Evolutionary conservation across 176 grass and related monocot genomes (phyloP).

Genomic region (Musa troglodytarum): DNA sequence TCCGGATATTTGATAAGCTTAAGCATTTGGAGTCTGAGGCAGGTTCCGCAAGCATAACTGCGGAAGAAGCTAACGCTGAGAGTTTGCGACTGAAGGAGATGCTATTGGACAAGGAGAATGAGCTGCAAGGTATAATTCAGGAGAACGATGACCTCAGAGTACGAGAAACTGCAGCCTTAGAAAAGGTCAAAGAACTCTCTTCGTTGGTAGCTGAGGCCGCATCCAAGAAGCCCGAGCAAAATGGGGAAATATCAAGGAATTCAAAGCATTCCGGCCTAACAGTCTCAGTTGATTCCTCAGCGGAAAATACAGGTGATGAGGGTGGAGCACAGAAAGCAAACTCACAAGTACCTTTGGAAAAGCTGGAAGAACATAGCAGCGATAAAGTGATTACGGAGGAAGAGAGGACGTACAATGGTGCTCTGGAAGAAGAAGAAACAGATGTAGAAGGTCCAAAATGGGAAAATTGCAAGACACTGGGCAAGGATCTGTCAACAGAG

Average conservation of each 20-base stretch:
- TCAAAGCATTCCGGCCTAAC: slow-evolving; percentile 20
- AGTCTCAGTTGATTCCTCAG: background rate
- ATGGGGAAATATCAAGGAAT: slow-evolving; percentile 19
- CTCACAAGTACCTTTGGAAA: slow-evolving; percentile 8
- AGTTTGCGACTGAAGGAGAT: slow-evolving; percentile 33
- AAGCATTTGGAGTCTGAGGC: slow-evolving; percentile 26
- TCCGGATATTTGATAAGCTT: slow-evolving; percentile 33
- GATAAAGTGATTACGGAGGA: slow-evolving; percentile 20
- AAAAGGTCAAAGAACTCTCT: slow-evolving; percentile 42
- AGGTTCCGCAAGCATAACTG: slow-evolving; percentile 21
- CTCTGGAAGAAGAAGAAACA: slow-evolving; percentile 2
- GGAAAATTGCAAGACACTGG: slow-evolving; percentile 44
- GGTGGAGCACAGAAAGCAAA: slow-evolving; percentile 10
- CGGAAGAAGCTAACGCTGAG: slow-evolving; percentile 34
- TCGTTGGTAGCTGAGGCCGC: slow-evolving; percentile 35
- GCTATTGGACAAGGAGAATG: slow-evolving; percentile 46
- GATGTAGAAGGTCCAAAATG: background rate
- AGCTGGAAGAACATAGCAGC: slow-evolving; percentile 40
- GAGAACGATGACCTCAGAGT: slow-evolving; percentile 46
- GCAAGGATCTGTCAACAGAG: slow-evolving; percentile 44
- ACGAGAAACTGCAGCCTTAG: slow-evolving; percentile 28
- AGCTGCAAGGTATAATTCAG: slow-evolving; percentile 33
- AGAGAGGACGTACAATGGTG: slow-evolving; percentile 27
- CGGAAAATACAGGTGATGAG: slow-evolving; percentile 39
- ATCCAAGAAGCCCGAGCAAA: slow-evolving; percentile 32